Base-by-base conservation (phyloP, 441 rosid species). In the Populus hybrid region DNA sequence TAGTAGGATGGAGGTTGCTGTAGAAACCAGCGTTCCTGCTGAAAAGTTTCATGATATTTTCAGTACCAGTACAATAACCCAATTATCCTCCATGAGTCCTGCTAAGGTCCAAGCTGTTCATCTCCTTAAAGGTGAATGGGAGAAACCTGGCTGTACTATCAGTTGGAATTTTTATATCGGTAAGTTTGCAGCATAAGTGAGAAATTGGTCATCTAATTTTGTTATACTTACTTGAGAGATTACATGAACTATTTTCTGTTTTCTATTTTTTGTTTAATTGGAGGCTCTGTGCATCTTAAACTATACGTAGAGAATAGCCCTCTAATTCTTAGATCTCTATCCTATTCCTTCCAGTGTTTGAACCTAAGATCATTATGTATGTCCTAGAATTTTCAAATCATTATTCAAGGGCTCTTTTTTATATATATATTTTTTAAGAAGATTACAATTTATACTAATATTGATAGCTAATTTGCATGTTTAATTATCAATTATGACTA, bases 111-210 rank as follows among this genome's bases (percentile, higher is more conserved):
- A 73, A 8, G 69, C 77, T 7, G 28, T 70, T 61, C 77, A 82
- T 3, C 36, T 87, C 12, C 88, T 77, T 63, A 77, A 80, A n/a
- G 89, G 90, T 12, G 80, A 87, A 6, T 87, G 82, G 82, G 88
- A 87, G 3, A 77, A 28, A 16, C 35, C 14, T 12, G 88, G 88
- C 40, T 40, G 81, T 36, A 53, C 84, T 14, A 6, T 83, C 76
- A 21, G 2, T 68, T 86, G 88, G 88, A 79, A 56, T 65, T 89
- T 82, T 42, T 63, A 45, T 12, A 84, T 77, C 31, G 88, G 92
- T 89, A 76, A 71, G 64, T 11, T 20, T 42, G 50, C 50, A 42
- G 50, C 16, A 2, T 0, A 9, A 11, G 3, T 42, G 75, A 42
- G 4, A 42, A 10, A 42, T 2, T 10, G 16, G 50, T 42, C 14